Evolutionary conservation across 2,329 filamentous ascomycete species (phyloP).

Genomic region (Pseudopyrenochaeta lycopersici): DNA sequence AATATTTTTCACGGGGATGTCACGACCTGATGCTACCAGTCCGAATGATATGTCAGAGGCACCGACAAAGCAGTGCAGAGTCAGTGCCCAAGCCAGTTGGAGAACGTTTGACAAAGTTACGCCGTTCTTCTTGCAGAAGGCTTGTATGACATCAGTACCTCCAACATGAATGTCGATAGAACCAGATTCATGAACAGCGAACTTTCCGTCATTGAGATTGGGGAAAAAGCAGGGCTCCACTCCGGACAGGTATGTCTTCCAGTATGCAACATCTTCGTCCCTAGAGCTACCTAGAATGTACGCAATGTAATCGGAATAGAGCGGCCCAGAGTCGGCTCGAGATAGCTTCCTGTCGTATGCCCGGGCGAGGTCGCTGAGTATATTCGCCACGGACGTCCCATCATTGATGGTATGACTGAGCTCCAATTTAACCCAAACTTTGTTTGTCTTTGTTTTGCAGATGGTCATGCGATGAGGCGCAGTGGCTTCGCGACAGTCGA

Average conservation of each 20-base stretch:
- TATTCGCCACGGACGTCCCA: conserved; percentile 60
- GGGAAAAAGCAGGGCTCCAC: conserved; percentile 60
- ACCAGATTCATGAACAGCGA: conserved; percentile 46
- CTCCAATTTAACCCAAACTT: conserved; percentile 58
- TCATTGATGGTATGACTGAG: conserved; percentile 62
- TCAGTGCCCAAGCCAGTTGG: conserved; percentile 62
- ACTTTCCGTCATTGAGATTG: conserved; percentile 45
- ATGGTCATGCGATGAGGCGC: conserved; percentile 59
- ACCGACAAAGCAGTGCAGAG: conserved; percentile 59
- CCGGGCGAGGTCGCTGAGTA: conserved; percentile 56
- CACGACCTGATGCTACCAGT: conserved; percentile 63
- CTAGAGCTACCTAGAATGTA: conserved; percentile 39
- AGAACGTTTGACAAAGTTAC: conserved; percentile 62
- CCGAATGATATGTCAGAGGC: conserved; percentile 62
- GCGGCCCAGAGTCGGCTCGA: conserved; percentile 44
- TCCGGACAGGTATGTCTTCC: conserved; percentile 56
- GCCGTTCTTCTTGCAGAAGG: conserved; percentile 52
- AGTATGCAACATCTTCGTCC: conserved; percentile 52
- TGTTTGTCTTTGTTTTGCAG: conserved; percentile 50
- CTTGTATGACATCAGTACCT: conserved; percentile 26
- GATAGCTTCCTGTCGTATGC: conserved; percentile 56
- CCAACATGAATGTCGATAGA: conserved; percentile 51
- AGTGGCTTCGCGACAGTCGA: conserved; percentile 39
- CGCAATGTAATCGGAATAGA: conserved; percentile 51
- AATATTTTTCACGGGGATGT: conserved; percentile 60